Evolutionary conservation across 805 yeast species (phyloP), one percentile per base, ranked within the genome.

Genomic region (Nakazawaea sp.): DNA sequence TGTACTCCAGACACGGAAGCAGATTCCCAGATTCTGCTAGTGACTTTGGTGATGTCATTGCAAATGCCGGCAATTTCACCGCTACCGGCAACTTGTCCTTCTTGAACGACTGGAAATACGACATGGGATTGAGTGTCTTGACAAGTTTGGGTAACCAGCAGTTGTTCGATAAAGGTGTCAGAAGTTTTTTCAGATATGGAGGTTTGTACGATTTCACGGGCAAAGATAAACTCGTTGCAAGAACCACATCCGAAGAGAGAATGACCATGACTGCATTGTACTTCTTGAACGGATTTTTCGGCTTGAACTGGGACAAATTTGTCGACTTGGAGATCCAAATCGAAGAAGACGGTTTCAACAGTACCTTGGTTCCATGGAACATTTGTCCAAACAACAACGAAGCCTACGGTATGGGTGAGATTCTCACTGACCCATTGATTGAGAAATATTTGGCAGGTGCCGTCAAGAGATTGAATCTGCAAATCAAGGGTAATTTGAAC

Each of bases 261-360:
- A 68, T 69, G 37, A 64, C 62, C 39, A 66, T 63, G 41, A 65
- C 75, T 26, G 62, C 77, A n/a, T 51, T 54, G 30, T 62, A 62
- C 49, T 72, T 70, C 44, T 64, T 68, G 19, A 59, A 68, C 41
- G 77, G 75, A 0, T 74, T 74, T 52, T 58, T 68, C 46, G 75
- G 75, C 11, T 18, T 37, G 18, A 41, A 46, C 18, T 46, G 48
- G 47, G 30, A 39, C 20, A 32, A 46, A 12, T 43, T 40, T 27
- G 49, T 34, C 13, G 33, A 44, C 18, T 41, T 45, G 34, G 44
- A 42, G 27, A 18, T 45, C 12, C 32, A 41, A n/a, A 32, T 42
- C 28, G 49, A 45, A 30, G 32, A 26, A 4, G 35, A 25, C 3
- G 43, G 43, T 5, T 44, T 39, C 39, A 45, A 44, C 34, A 33